Percentiles rank a stretch among this genome's conserved stretches.
Conservation (phyloP, 352 stramenopile genomes). For the Phytophthora podocarpi region DNA sequence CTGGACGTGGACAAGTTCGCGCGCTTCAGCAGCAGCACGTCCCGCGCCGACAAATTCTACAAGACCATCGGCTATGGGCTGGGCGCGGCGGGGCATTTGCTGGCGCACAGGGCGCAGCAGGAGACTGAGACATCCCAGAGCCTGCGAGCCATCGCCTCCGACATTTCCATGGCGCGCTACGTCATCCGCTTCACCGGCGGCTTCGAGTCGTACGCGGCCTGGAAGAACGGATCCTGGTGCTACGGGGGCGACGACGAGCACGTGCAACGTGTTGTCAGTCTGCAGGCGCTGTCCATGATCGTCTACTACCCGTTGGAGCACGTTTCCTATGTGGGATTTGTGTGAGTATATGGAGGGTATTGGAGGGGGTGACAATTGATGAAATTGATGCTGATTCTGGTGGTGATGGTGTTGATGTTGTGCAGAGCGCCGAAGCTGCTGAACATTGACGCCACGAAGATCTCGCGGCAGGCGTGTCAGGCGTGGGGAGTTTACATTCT, state of each 20-base stretch:
- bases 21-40: conserved; percentile 59
- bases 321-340: conserved; percentile 82
- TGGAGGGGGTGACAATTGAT: too few species aligned
- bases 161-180: conserved; percentile 81
- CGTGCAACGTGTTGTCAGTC: conserved; percentile 57
- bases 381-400: not conserved
- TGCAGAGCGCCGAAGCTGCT: conserved; percentile 75
- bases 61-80: conserved; percentile 83
- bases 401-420: conserved; percentile 11
- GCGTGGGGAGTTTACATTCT: conserved; percentile 78
- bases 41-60: conserved; percentile 81
- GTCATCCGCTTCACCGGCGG: conserved; percentile 79
- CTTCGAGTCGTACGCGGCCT: conserved; percentile 73
- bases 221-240: conserved; percentile 82
- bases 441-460: conserved; percentile 70
- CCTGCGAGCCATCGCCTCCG: conserved; percentile 66
- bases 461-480: conserved; percentile 74
- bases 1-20: conserved; percentile 79
- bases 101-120: conserved; percentile 51
- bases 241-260: conserved; percentile 73
- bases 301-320: conserved; percentile 89
- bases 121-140: conserved; percentile 61
- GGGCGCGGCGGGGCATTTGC: conserved; percentile 55
- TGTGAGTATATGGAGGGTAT: too few species aligned
- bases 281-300: conserved; percentile 83